Percentiles rank a stretch among this genome's conserved stretches.
Conservation (phyloP, 2,329 filamentous ascomycete species). For the Diplocarpon mali region DNA sequence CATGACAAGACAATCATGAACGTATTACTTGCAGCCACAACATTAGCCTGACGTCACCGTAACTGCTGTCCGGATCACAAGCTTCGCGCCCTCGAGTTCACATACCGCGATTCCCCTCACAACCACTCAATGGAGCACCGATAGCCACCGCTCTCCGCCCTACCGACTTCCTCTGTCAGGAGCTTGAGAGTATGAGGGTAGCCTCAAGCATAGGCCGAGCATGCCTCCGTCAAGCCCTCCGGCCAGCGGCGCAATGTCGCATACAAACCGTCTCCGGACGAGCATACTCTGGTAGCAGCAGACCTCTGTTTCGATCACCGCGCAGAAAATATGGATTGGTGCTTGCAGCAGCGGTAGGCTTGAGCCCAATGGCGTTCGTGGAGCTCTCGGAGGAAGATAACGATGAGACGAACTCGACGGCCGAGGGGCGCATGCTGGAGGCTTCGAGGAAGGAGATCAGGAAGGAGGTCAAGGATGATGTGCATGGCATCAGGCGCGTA, state of each 20-base stretch:
- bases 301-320: slow-evolving; percentile 11
- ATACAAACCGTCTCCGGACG: slow-evolving; percentile 11
- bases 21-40: not conserved
- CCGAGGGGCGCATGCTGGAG: slow-evolving; percentile 79
- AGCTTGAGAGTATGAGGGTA: slow-evolving; percentile 30
- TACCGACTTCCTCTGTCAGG: not conserved
- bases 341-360: slow-evolving; percentile 19
- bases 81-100: slow-evolving; percentile 1
- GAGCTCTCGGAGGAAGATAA: slow-evolving; percentile 46
- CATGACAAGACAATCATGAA: not conserved
- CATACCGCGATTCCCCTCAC: not conserved
- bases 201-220: slow-evolving; percentile 34
- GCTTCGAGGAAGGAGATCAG: slow-evolving; percentile 67
- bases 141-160: slow-evolving; percentile 10
- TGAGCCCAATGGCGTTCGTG: slow-evolving; percentile 47
- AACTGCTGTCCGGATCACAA: slow-evolving; percentile 2
- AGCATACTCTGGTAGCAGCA: slow-evolving; percentile 8
- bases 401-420: slow-evolving; percentile 49
- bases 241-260: slow-evolving; percentile 14
- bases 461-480: slow-evolving; percentile 53
- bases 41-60: slow-evolving; percentile 5
- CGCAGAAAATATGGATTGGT: slow-evolving; percentile 14
- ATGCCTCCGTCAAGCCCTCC: slow-evolving; percentile 30
- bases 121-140: slow-evolving; percentile 20
- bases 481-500: slow-evolving; percentile 46